phyloP scores from a whole-genome alignment of 306 rosid genomes.

The Cucurbita moschata region DNA sequence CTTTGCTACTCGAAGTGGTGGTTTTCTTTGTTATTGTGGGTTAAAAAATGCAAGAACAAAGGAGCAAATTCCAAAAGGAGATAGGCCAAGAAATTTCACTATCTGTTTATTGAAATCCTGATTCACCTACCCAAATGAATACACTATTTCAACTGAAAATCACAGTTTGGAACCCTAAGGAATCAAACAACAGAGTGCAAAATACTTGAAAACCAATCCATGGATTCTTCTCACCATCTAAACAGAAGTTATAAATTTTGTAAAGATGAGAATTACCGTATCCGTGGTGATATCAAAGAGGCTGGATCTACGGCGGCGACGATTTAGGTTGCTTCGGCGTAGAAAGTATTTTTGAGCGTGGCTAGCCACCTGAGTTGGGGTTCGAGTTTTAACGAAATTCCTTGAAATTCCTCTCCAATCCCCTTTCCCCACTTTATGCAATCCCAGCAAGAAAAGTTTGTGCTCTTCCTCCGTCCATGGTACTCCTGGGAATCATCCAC shows the following conservation, averaged over 20 bases:
- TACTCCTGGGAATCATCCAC: constrained; percentile 45
- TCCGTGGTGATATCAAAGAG: constrained; percentile 95
- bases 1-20: neutral
- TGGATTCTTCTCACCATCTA: neutral
- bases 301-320: constrained; percentile 99
- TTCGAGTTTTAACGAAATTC: constrained; percentile 89
- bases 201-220: neutral
- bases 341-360: constrained; percentile 98
- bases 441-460: constrained; percentile 78
- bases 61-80: neutral
- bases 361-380: constrained; percentile 96
- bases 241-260: neutral
- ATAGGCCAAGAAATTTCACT: neutral
- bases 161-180: neutral
- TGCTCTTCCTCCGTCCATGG: constrained; percentile 99
- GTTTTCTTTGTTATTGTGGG: neutral
- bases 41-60: neutral
- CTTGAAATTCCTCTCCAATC: constrained; percentile 99
- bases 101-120: neutral
- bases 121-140: neutral
- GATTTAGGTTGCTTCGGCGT: constrained; percentile 73
- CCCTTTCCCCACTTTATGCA: constrained; percentile 95
- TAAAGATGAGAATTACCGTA: constrained; percentile 31
- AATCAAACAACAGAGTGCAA: neutral
- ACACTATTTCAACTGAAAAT: neutral